These are phyloP conservation scores for Thalassiosira profunda DNA, from an alignment of 108 stramenopile species.

Conservation along the genomic window DNA sequence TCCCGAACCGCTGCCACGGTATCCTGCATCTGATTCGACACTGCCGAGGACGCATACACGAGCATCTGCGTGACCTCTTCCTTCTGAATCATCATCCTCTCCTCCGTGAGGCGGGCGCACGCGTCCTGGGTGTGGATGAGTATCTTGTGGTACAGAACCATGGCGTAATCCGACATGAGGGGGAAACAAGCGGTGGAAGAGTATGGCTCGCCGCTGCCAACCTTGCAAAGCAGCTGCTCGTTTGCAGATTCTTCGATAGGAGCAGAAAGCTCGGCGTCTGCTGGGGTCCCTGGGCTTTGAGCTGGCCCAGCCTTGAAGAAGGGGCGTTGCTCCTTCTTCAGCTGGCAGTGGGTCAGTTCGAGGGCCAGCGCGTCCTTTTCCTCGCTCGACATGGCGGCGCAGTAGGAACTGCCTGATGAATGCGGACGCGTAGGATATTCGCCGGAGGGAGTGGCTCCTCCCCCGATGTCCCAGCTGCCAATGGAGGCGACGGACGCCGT, in stretches of 20 bases:
- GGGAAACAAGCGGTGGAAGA: conserved; percentile 30
- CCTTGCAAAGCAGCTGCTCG: not conserved
- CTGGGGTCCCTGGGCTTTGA: not conserved
- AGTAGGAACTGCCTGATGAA: conserved; percentile 25
- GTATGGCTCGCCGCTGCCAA: conserved; percentile 9
- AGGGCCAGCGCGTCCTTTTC: conserved; percentile 35
- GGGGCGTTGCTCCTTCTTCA: conserved; percentile 13
- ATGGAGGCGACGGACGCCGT: conserved; percentile 23
- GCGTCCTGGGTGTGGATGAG: conserved; percentile 22
- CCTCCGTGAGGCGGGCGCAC: conserved; percentile 28
- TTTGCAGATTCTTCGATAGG: not conserved
- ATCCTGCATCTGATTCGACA: conserved; percentile 23
- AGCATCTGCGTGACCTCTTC: conserved; percentile 27
- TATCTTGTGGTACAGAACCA: conserved; percentile 28
- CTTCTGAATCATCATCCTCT: conserved; percentile 27
- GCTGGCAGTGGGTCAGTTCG: conserved; percentile 44
- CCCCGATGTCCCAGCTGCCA: not conserved
- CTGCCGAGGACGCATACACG: conserved; percentile 24
- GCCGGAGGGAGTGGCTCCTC: no score
- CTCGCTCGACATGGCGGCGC: conserved; percentile 40
- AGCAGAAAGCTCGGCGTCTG: not conserved
- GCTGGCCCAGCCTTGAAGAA: no score
- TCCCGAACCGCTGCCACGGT: conserved; percentile 2
- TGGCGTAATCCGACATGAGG: conserved; percentile 35
- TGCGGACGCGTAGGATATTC: not conserved